Percentiles rank a stretch among this genome's conserved stretches.
phyloP scores from a whole-genome alignment of 108 stramenopile genomes.

The Nitzschia putrida region DNA sequence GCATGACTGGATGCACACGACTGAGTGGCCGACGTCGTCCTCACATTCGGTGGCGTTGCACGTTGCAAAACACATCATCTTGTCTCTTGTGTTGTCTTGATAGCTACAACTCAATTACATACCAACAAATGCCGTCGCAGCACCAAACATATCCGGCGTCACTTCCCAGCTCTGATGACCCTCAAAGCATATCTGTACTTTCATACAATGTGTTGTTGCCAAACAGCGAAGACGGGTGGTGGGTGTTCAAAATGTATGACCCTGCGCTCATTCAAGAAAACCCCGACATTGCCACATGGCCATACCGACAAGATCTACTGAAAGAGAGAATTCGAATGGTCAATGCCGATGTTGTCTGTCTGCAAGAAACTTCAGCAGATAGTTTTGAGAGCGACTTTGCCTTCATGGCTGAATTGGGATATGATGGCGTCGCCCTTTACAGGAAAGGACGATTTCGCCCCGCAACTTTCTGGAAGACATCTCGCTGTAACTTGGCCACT shows the following conservation, averaged over 20 bases:
- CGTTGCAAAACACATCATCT: no score
- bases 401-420: constrained; percentile 79
- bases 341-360: constrained; percentile 86
- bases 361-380: constrained; percentile 87
- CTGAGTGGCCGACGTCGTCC: no score
- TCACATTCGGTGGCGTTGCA: no score
- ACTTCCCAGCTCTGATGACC: background rate
- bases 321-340: constrained; percentile 39
- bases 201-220: constrained; percentile 88
- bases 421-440: constrained; percentile 71
- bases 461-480: constrained; percentile 91
- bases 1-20: no score
- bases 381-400: constrained; percentile 88
- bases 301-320: constrained; percentile 57
- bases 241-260: constrained; percentile 91
- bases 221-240: constrained; percentile 91
- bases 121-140: no score
- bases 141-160: constrained; percentile 3
- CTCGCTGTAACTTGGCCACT: constrained; percentile 57
- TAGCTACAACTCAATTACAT: no score
- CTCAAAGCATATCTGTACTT: constrained; percentile 49
- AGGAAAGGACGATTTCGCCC: constrained; percentile 81
- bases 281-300: constrained; percentile 51
- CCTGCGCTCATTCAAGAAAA: constrained; percentile 57
- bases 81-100: no score